Evolutionary conservation across 495 filamentous ascomycete species (phyloP), one percentile per base, ranked within the genome.

Genomic region (Evansstolkia leycettana): DNA sequence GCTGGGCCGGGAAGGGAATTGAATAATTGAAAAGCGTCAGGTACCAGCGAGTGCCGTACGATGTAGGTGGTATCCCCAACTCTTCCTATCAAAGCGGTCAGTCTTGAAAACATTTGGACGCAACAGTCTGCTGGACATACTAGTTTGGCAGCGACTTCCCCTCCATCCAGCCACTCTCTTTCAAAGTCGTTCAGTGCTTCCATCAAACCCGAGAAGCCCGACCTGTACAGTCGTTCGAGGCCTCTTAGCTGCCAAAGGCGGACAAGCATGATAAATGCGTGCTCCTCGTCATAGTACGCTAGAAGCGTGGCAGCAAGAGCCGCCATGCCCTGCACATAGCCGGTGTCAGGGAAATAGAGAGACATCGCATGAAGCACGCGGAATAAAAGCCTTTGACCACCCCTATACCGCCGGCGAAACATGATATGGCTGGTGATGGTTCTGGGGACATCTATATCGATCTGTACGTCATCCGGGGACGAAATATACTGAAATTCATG

Each of bases 241-340:
- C 90, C 89, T 20, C 90, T 75, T 28, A 90, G 66, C 50, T 84
- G 73, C 86, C 88, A 96, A 36, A 99, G 62, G 16, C 90, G 73
- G 5, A 90, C 87, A 17, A 96, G 59, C 89, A 96, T 96, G 28
- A 96, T 74, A 49, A 99, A 99, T 2, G 84, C 74, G 43, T 74
- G 75, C 54, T 94, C 92, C 55, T 99, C 90, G 33, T 96, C 92
- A 51, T 82, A 99, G 51, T 96, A 99, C 45, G 89, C 94, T 3
- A 99, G 72, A 7, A 99, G 67, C 1, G 92, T 96, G 1, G 92
- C 87, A 4, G 84, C 87, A 18, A 96, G 69, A 14, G 85, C 80
- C 1, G 90, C 90, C 90, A 99, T 99, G 24, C 90, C 90, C 54
- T 99, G 90, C 3, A 99, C 90, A 57, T 99, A 99, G 2, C 90